A percentile compares a stretch with the other conserved stretches of the same genome.
Evolutionary conservation across 2,329 filamentous ascomycete genomes (phyloP).

Genomic region (Trichoderma citrinoviride): DNA sequence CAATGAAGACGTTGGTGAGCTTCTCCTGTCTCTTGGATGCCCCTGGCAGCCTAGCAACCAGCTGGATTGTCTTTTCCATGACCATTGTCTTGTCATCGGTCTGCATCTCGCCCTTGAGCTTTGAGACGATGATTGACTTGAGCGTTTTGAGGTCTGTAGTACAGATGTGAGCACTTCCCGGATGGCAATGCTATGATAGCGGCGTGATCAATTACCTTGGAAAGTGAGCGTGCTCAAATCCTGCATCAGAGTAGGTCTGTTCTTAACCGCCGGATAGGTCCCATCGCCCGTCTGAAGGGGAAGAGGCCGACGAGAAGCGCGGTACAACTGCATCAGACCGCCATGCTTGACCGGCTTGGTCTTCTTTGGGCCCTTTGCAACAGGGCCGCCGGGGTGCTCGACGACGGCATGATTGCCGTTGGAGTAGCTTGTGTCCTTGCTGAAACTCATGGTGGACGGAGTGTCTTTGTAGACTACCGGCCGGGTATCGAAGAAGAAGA

Average conservation of each 20-base stretch:
- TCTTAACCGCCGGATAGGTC: conserved; percentile 50
- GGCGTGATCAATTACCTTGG: conserved; percentile 37
- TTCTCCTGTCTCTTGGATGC: conserved; percentile 59
- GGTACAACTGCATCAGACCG: conserved; percentile 35
- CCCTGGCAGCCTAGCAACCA: conserved; percentile 63
- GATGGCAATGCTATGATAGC: neutral
- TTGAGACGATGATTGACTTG: conserved; percentile 56
- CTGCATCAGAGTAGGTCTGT: conserved; percentile 50
- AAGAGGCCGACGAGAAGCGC: conserved; percentile 58
- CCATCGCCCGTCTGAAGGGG: conserved; percentile 63
- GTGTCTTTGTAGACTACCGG: neutral
- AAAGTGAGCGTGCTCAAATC: conserved; percentile 57
- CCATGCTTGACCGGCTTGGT: conserved; percentile 21
- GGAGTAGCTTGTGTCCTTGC: neutral
- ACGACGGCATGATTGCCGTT: conserved; percentile 28
- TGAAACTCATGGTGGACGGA: conserved; percentile 27
- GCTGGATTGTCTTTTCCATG: conserved; percentile 70
- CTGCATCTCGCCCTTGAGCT: conserved; percentile 60
- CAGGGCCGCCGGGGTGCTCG: conserved; percentile 17
- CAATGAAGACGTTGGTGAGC: conserved; percentile 66
- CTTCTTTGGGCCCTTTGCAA: conserved; percentile 20
- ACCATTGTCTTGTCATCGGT: conserved; percentile 74
- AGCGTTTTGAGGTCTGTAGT: conserved; percentile 60
- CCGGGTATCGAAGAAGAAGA: conserved; percentile 8
- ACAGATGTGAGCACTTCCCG: conserved; percentile 24